These are phyloP conservation scores for Pichia sp. DNA, from an alignment of 1,139 yeast species.

Conservation along the genomic window DNA sequence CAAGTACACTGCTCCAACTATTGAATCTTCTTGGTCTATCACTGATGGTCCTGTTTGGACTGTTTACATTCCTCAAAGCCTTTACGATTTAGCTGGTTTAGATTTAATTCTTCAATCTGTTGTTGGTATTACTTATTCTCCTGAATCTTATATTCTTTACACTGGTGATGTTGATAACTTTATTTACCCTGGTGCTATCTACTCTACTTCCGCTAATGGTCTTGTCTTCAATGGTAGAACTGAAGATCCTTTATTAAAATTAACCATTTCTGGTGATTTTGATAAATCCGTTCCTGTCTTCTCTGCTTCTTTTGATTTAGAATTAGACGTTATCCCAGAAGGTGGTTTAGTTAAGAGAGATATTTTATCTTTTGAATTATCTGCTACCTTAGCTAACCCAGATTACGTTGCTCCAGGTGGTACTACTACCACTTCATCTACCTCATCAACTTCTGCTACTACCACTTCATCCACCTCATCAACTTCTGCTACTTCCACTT, in stretches of 20 bases:
- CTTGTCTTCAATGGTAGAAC: slow-evolving; percentile 15
- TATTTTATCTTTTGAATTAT: slow-evolving; percentile 1
- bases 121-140: slow-evolving; percentile 1
- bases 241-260: slow-evolving; percentile 15
- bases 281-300: neutral
- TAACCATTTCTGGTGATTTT: slow-evolving; percentile 6
- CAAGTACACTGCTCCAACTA: slow-evolving; percentile 8
- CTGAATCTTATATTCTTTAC: slow-evolving; percentile 6
- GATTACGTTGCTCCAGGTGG: neutral
- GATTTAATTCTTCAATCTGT: slow-evolving; percentile 1
- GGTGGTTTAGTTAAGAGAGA: slow-evolving; percentile 13
- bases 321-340: slow-evolving; percentile 2
- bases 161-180: slow-evolving; percentile 17
- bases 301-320: slow-evolving; percentile 7
- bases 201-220: slow-evolving; percentile 3
- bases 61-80: slow-evolving; percentile 12
- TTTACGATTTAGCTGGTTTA: slow-evolving; percentile 11
- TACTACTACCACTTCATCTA: neutral
- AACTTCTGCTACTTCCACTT: slow-evolving; percentile 11
- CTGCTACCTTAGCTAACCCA: slow-evolving; percentile 10
- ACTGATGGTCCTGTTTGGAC: slow-evolving; percentile 12
- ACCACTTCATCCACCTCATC: slow-evolving; percentile 9
- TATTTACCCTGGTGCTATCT: slow-evolving; percentile 13
- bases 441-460: neutral
- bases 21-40: slow-evolving; percentile 6